Conservation (phyloP, 2,329 filamentous ascomycete genomes). For the Kalaharituber pfeilii region DNA sequence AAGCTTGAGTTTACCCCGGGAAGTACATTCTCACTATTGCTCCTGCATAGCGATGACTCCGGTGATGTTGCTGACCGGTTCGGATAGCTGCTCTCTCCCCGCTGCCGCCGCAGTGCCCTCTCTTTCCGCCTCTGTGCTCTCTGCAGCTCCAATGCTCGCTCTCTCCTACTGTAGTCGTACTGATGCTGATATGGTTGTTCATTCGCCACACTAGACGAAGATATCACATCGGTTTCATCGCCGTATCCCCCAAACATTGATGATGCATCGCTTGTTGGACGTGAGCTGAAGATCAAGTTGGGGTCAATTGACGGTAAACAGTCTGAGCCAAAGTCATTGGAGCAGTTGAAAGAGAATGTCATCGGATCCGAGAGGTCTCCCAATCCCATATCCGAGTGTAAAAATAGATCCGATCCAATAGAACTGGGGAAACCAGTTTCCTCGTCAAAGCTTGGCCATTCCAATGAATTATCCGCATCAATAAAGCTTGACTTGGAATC, state of each 20-base stretch:
- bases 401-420: not conserved
- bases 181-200: conserved; percentile 17
- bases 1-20: conserved; percentile 7
- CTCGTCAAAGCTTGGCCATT: not conserved
- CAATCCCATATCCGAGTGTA: not conserved
- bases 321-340: not conserved
- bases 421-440: not conserved
- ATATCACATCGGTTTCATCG: not conserved
- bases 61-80: not conserved
- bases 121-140: conserved; percentile 11
- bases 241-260: conserved; percentile 14
- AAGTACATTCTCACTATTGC: conserved; percentile 13
- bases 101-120: conserved; percentile 6
- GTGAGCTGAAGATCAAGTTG: conserved; percentile 16
- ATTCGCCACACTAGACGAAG: not conserved
- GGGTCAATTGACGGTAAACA: conserved; percentile 8
- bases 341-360: not conserved
- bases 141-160: conserved; percentile 13
- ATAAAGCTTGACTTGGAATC: not conserved
- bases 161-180: conserved; percentile 14
- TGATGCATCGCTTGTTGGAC: conserved; percentile 13
- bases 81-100: not conserved
- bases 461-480: not conserved
- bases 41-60: not conserved
- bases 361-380: not conserved